Evolutionary conservation across 352 stramenopile species (phyloP).

Genomic region (Pilasporangium apinafurcum): DNA sequence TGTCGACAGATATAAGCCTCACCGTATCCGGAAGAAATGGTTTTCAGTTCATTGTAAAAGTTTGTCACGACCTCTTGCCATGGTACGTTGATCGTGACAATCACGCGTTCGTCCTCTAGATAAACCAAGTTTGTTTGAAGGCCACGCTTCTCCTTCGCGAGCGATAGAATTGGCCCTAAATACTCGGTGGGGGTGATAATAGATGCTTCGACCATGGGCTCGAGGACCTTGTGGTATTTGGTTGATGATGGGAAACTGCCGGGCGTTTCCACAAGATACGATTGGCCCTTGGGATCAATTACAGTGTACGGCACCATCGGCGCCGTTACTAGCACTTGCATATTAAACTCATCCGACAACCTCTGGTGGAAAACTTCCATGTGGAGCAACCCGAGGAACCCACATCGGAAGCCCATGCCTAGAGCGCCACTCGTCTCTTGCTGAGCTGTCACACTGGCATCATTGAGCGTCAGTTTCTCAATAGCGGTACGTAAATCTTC

Average conservation of each 20-base stretch:
- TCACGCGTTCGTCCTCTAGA: slow-evolving; percentile 92
- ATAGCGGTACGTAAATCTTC: slow-evolving; percentile 95
- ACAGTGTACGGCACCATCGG: slow-evolving; percentile 98
- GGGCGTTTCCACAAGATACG: slow-evolving; percentile 57
- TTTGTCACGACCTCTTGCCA: slow-evolving; percentile 99
- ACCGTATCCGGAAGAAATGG: slow-evolving; percentile 93
- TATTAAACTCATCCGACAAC: slow-evolving; percentile 96
- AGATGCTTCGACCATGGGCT: slow-evolving; percentile 96
- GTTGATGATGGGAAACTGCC: slow-evolving; percentile 76
- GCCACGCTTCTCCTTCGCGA: slow-evolving; percentile 89
- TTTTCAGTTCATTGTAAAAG: slow-evolving; percentile 99
- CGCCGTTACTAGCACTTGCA: slow-evolving; percentile 96
- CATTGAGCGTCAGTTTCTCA: slow-evolving; percentile 96
- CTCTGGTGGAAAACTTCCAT: slow-evolving; percentile 99
- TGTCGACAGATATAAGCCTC: slow-evolving; percentile 1
- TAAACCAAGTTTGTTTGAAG: slow-evolving; percentile 92
- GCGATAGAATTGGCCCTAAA: slow-evolving; percentile 91
- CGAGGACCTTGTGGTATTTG: slow-evolving; percentile 85
- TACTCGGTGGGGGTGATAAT: slow-evolving; percentile 96
- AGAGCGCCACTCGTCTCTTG: slow-evolving; percentile 93
- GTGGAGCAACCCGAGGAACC: slow-evolving; percentile 97
- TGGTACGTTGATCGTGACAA: slow-evolving; percentile 93
- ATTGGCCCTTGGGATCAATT: slow-evolving; percentile 45
- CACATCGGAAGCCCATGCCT: slow-evolving; percentile 95
- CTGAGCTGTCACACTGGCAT: slow-evolving; percentile 94